These are phyloP conservation scores for Saitozyma podzolica DNA, from an alignment of 768 basidiomycete genomes.

Conservation along the genomic window DNA sequence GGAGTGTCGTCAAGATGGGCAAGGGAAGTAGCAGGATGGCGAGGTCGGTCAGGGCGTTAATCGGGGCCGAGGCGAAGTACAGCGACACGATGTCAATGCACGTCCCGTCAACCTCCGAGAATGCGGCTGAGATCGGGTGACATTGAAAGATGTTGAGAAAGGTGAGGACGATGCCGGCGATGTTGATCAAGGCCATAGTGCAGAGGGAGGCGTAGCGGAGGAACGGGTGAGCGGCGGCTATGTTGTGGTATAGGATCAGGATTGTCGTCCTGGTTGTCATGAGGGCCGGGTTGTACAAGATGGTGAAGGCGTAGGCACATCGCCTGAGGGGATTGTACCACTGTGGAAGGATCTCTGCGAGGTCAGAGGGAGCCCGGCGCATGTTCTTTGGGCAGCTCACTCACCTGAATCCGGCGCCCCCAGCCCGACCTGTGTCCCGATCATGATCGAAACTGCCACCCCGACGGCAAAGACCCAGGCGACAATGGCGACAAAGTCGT, in stretches of 20 bases:
- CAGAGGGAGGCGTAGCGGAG: slow-evolving; percentile 39
- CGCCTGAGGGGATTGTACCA: slow-evolving; percentile 11
- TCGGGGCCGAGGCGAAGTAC: slow-evolving; percentile 48
- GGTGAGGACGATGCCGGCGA: slow-evolving; percentile 47
- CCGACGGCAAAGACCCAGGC: slow-evolving; percentile 45
- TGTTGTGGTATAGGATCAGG: slow-evolving; percentile 43
- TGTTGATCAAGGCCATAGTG: slow-evolving; percentile 35
- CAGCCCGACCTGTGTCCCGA: slow-evolving; percentile 35
- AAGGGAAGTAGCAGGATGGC: slow-evolving; percentile 47
- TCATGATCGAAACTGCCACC: slow-evolving; percentile 27
- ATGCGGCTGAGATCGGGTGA: slow-evolving; percentile 41
- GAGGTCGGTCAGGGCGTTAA: slow-evolving; percentile 49
- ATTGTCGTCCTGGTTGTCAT: slow-evolving; percentile 49
- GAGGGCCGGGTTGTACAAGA: slow-evolving; percentile 47
- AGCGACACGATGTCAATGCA: slow-evolving; percentile 47
- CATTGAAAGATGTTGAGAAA: slow-evolving; percentile 50
- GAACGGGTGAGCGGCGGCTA: slow-evolving; percentile 38
- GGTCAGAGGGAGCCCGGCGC: too few species aligned
- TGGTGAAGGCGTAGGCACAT: slow-evolving; percentile 41
- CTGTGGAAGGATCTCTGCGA: slow-evolving; percentile 5
- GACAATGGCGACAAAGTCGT: slow-evolving; percentile 39
- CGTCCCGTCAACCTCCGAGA: slow-evolving; percentile 12
- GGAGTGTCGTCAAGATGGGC: slow-evolving; percentile 46
- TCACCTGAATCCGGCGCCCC: slow-evolving; percentile 33
- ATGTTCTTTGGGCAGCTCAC: slow-evolving; percentile 1